Evolutionary conservation across 768 basidiomycete genomes (phyloP).

Genomic region (Ramaria rubella): DNA sequence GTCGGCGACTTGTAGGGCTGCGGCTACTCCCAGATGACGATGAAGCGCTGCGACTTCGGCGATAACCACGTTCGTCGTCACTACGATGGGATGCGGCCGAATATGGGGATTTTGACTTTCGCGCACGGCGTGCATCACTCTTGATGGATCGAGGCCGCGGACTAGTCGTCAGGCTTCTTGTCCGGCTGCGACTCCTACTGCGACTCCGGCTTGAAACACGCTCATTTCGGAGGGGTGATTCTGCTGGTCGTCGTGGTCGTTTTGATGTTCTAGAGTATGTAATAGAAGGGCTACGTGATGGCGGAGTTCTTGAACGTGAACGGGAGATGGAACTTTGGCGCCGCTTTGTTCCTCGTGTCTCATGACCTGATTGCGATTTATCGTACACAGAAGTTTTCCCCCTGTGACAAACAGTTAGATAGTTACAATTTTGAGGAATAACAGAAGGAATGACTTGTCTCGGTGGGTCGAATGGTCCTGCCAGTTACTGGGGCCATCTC

Average conservation of each 20-base stretch:
- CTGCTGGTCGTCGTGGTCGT: slow-evolving; percentile 19
- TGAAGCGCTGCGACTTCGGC: slow-evolving; percentile 40
- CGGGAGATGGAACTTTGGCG: slow-evolving; percentile 20
- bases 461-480: background rate
- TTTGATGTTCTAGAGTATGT: slow-evolving; percentile 41
- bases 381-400: slow-evolving; percentile 9
- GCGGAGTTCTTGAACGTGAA: slow-evolving; percentile 47
- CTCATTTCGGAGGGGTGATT: slow-evolving; percentile 17
- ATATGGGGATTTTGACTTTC: slow-evolving; percentile 32
- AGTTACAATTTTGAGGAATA: slow-evolving; percentile 9
- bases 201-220: slow-evolving; percentile 40
- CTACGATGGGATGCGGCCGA: slow-evolving; percentile 36
- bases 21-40: slow-evolving; percentile 43
- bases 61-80: slow-evolving; percentile 25
- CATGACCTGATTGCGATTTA: slow-evolving; percentile 35
- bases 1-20: slow-evolving; percentile 46
- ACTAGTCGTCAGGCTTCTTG: slow-evolving; percentile 22
- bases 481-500: slow-evolving; percentile 9
- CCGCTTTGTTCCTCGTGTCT: slow-evolving; percentile 22
- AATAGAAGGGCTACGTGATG: slow-evolving; percentile 20
- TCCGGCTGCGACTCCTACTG: slow-evolving; percentile 34
- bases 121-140: slow-evolving; percentile 16
- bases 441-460: slow-evolving; percentile 46
- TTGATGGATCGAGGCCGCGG: slow-evolving; percentile 23
- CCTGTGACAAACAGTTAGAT: slow-evolving; percentile 41